Percentiles rank a stretch among this genome's conserved stretches.
phyloP scores from a whole-genome alignment of 129 eudicot genomes.

The Artemisia tridentata region DNA sequence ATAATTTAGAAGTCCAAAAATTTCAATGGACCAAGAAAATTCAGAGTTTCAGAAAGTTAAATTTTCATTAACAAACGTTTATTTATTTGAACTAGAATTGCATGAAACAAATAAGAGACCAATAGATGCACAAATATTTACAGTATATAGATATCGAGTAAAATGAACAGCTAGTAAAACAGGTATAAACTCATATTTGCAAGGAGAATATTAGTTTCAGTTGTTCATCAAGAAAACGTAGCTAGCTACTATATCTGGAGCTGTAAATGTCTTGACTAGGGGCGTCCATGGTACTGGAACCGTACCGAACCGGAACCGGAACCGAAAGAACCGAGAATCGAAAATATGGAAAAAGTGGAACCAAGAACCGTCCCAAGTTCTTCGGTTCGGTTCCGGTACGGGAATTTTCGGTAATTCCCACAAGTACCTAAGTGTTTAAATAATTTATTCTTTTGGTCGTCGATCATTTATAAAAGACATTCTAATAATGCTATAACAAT shows the following conservation, averaged over 20 bases:
- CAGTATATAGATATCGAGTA: not conserved
- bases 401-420: too few relatives aligned
- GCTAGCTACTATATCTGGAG: not conserved
- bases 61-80: not conserved
- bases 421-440: too few relatives aligned
- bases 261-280: not conserved
- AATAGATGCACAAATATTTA: not conserved
- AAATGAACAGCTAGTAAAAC: not conserved
- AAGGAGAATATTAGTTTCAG: not conserved
- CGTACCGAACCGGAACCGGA: too few relatives aligned
- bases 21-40: constrained; percentile 26
- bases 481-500: too few relatives aligned
- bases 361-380: too few relatives aligned
- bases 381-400: too few relatives aligned
- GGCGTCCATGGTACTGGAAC: too few relatives aligned
- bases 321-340: too few relatives aligned
- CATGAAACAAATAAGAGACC: not conserved
- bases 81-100: not conserved
- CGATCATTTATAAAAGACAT: too few relatives aligned
- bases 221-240: not conserved
- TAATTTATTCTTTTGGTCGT: too few relatives aligned
- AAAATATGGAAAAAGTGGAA: too few relatives aligned
- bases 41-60: not conserved
- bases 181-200: too few relatives aligned
- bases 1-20: not conserved